phyloP scores from a whole-genome alignment of 495 filamentous ascomycete genomes.

The Neurospora sp. region DNA sequence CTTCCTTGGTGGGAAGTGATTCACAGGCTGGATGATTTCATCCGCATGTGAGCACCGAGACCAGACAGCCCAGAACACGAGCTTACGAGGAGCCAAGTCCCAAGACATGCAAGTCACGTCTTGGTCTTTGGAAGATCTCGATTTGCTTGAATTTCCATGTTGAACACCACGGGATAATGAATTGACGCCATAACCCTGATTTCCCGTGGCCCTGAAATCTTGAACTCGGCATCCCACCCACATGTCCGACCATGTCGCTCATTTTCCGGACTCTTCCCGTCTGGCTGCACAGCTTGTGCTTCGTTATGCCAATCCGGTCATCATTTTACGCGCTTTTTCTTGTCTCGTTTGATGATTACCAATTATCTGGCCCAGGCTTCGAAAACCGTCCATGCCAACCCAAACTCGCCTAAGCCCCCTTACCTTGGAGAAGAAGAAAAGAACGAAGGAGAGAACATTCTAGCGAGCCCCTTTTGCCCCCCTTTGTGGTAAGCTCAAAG shows the following conservation, averaged over 20 bases:
- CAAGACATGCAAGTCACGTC: background rate
- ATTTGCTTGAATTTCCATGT: background rate
- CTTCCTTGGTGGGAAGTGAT: background rate
- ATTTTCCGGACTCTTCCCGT: background rate
- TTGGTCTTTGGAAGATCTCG: background rate
- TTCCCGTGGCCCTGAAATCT: background rate
- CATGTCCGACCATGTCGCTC: background rate
- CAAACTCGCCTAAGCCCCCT: background rate
- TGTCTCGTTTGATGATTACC: background rate
- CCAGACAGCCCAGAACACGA: background rate
- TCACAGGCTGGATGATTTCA: background rate
- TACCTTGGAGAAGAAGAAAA: background rate
- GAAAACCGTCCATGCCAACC: background rate
- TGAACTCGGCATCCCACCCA: background rate
- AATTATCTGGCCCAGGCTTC: background rate
- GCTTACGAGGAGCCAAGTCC: background rate
- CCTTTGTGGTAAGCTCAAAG: background rate
- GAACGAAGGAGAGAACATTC: background rate
- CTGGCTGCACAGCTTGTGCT: background rate
- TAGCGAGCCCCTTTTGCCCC: background rate
- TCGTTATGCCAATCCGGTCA: background rate
- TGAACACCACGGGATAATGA: background rate
- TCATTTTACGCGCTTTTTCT: background rate
- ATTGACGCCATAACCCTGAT: background rate
- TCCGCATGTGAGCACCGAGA: background rate